Conservation (phyloP, 257 asterid species). For the Capsicum chinense region DNA sequence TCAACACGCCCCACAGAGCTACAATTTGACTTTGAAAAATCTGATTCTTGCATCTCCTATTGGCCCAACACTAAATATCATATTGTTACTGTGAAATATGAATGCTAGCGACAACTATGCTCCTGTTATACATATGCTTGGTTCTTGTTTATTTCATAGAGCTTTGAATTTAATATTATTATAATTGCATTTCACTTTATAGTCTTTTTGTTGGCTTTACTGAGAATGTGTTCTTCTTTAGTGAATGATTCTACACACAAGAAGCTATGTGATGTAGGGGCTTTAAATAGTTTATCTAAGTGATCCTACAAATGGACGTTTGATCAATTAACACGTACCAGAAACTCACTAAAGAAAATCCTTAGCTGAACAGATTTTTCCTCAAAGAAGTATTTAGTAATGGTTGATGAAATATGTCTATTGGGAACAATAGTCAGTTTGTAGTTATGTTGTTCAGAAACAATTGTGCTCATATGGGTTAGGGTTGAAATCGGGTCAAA, state of each 20-base stretch:
- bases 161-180: background rate
- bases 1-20: too few species aligned
- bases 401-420: background rate
- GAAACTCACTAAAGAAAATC: background rate
- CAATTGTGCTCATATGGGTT: too few species aligned
- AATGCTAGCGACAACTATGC: background rate
- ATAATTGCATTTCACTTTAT: background rate
- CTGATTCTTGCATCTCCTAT: background rate
- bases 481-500: too few species aligned
- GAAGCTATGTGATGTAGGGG: background rate
- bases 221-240: background rate
- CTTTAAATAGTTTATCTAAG: background rate
- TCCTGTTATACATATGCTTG: background rate
- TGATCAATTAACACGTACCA: background rate
- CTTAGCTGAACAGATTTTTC: background rate
- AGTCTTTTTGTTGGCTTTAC: background rate
- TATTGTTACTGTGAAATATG: background rate
- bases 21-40: background rate
- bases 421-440: background rate
- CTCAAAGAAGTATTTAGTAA: background rate
- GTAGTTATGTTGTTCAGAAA: too few species aligned
- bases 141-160: background rate
- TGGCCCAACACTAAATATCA: background rate
- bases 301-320: background rate
- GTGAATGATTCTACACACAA: background rate